Percentiles rank a stretch among this genome's conserved stretches.
These are phyloP conservation scores for Capsicum chinense DNA, from an alignment of 257 asterid genomes.

Conservation along the genomic window DNA sequence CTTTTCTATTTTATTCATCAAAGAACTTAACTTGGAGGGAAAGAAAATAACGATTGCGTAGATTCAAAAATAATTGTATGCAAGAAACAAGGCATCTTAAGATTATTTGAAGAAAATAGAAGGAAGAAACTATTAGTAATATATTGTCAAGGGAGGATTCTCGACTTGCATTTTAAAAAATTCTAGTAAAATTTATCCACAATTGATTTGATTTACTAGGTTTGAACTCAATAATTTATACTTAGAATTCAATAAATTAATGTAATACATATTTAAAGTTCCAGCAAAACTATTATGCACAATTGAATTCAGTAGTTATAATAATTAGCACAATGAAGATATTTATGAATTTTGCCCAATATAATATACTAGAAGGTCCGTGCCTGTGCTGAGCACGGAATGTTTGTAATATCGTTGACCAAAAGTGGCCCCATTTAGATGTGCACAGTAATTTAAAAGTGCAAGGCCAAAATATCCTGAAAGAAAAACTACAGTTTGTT, in stretches of 20 bases:
- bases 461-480: too few species aligned
- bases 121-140: not conserved
- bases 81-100: not conserved
- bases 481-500: too few species aligned
- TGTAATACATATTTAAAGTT: not conserved
- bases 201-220: not conserved
- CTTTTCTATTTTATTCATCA: not conserved
- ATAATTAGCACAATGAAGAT: too few species aligned
- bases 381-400: too few species aligned
- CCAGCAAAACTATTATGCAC: not conserved
- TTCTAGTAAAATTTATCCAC: not conserved
- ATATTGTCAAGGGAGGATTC: not conserved
- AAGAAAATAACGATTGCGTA: not conserved
- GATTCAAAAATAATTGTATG: not conserved
- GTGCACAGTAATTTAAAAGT: too few species aligned
- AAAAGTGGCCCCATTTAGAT: too few species aligned
- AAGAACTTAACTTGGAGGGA: not conserved
- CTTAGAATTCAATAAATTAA: not conserved
- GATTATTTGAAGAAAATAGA: constrained; percentile 8
- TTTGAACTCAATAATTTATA: not conserved
- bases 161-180: not conserved
- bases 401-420: too few species aligned
- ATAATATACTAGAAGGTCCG: too few species aligned
- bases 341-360: too few species aligned
- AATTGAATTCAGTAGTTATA: not conserved